Percentiles rank a stretch among this genome's conserved stretches.
These are phyloP conservation scores for Oxyria digyna DNA, from an alignment of 148 eudicot genomes.

Conservation along the genomic window DNA sequence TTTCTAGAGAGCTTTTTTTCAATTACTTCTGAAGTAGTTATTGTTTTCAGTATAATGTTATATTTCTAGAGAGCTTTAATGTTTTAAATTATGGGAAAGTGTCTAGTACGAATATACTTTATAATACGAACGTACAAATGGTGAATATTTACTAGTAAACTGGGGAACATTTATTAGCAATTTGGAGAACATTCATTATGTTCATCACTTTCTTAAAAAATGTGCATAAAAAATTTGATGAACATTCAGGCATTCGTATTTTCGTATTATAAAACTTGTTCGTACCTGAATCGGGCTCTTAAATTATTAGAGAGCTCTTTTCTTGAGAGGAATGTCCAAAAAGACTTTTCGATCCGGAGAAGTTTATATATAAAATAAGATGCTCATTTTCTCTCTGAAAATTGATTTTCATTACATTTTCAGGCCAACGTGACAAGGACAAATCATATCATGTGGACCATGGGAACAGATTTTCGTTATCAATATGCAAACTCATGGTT, in stretches of 20 bases:
- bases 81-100: not conserved
- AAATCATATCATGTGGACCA: slow-evolving; percentile 70
- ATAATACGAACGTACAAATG: too few relatives aligned
- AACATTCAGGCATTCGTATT: too few relatives aligned
- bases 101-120: too few relatives aligned
- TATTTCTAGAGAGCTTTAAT: not conserved
- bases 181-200: too few relatives aligned
- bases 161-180: too few relatives aligned
- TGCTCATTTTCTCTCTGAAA: slow-evolving; percentile 1
- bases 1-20: too few relatives aligned
- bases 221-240: too few relatives aligned
- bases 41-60: not conserved
- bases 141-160: too few relatives aligned
- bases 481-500: slow-evolving; percentile 76
- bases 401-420: slow-evolving; percentile 1
- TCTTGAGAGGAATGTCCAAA: not conserved
- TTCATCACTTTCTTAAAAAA: too few relatives aligned
- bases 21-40: not conserved
- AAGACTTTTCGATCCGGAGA: not conserved
- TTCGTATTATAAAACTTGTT: too few relatives aligned
- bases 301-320: not conserved
- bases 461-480: slow-evolving; percentile 71
- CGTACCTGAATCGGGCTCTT: too few relatives aligned
- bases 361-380: not conserved
- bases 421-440: slow-evolving; percentile 74